Evolutionary conservation across 352 stramenopile species (phyloP).

Genomic region (Aphanomyces cochlioides): DNA sequence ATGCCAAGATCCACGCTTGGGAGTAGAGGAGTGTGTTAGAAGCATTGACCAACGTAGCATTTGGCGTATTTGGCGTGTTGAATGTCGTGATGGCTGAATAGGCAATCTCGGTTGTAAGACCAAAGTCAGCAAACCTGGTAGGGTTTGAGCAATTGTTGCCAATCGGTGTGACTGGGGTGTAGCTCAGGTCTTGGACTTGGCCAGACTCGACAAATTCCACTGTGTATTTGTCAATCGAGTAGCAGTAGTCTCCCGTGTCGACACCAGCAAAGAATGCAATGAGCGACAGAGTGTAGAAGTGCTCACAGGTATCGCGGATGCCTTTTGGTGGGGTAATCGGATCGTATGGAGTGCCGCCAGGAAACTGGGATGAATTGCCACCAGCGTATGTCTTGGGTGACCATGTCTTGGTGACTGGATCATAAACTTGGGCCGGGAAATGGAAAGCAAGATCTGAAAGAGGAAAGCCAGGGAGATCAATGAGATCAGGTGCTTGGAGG

Average conservation of each 20-base stretch:
- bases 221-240: conserved; percentile 22
- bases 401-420: not conserved
- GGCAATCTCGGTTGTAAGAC: too few species aligned
- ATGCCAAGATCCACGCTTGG: too few species aligned
- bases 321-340: conserved; percentile 14
- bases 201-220: conserved; percentile 18
- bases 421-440: conserved; percentile 14
- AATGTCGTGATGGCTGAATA: too few species aligned
- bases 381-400: conserved; percentile 4
- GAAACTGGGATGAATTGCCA: not conserved
- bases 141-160: too few species aligned
- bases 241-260: conserved; percentile 29
- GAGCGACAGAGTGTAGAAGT: conserved; percentile 17
- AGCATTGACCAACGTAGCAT: too few species aligned
- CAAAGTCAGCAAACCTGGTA: too few species aligned
- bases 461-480: conserved; percentile 10
- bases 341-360: conserved; percentile 16
- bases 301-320: conserved; percentile 28
- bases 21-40: too few species aligned
- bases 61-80: too few species aligned
- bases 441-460: conserved; percentile 16
- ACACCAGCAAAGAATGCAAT: conserved; percentile 28
- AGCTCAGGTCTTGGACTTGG: not conserved
- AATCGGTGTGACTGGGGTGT: not conserved
- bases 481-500: not conserved